Conservation (phyloP, 768 basidiomycete genomes). For the Russula ochroleuca region DNA sequence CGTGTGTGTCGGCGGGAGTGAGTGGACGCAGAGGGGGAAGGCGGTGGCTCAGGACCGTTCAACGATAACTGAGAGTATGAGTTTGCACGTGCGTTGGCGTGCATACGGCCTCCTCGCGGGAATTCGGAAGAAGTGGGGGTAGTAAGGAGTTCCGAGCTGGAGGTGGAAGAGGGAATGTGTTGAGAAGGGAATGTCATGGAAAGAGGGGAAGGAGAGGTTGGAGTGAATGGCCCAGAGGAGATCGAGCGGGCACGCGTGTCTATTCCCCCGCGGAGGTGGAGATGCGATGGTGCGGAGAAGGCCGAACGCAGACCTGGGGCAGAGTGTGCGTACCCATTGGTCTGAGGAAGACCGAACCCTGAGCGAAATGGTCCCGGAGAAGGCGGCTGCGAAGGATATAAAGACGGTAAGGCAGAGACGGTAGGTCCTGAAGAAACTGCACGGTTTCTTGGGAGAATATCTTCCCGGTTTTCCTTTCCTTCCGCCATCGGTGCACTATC, state of each 20-base stretch:
- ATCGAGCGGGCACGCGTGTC: conserved; percentile 48
- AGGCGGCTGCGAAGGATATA: conserved; percentile 32
- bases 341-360: conserved; percentile 43
- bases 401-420: conserved; percentile 25
- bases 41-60: conserved; percentile 15
- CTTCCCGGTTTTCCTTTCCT: not conserved
- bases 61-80: conserved; percentile 22
- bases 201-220: conserved; percentile 49
- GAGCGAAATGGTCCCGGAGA: conserved; percentile 26
- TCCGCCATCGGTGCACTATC: conserved; percentile 1
- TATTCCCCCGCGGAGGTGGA: conserved; percentile 22
- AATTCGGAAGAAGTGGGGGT: conserved; percentile 14
- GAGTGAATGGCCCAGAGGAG: conserved; percentile 46
- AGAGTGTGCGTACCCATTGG: conserved; percentile 30
- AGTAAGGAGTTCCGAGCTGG: conserved; percentile 11
- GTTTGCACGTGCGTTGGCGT: conserved; percentile 11
- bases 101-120: conserved; percentile 1
- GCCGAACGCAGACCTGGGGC: conserved; percentile 33
- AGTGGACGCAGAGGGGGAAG: conserved; percentile 31
- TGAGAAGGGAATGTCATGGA: conserved; percentile 39
- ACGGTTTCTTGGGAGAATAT: conserved; percentile 23
- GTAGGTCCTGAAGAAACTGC: conserved; percentile 18
- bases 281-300: conserved; percentile 31
- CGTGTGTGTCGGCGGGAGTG: conserved; percentile 53
- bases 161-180: conserved; percentile 28